These are phyloP conservation scores for Barnettozyma vustinii DNA, from an alignment of 805 yeast genomes.

Conservation along the genomic window DNA sequence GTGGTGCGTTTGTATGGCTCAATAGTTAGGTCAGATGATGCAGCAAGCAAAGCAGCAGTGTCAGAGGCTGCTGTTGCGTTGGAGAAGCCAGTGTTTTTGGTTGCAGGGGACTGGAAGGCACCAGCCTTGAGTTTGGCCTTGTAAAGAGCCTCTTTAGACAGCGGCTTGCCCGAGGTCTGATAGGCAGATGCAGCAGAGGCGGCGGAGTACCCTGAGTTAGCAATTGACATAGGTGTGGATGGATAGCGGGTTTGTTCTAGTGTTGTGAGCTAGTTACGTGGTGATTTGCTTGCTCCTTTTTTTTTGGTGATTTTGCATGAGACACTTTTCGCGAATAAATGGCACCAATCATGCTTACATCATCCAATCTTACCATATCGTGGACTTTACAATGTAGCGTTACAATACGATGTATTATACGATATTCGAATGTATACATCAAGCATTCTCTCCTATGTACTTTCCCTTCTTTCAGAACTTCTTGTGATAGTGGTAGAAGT, in stretches of 20 bases:
- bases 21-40: conserved; percentile 57
- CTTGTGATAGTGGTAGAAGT: conserved; percentile 16
- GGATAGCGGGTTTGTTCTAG: neutral
- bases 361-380: no score
- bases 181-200: conserved; percentile 39
- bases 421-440: neutral
- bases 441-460: neutral
- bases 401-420: no score
- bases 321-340: neutral
- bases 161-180: conserved; percentile 64
- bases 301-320: neutral
- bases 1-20: conserved; percentile 57
- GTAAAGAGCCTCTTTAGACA: conserved; percentile 70
- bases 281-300: neutral
- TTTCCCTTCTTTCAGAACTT: conserved; percentile 11
- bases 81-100: conserved; percentile 51
- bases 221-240: conserved; percentile 16
- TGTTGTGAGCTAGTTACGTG: neutral
- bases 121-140: conserved; percentile 71
- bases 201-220: conserved; percentile 17
- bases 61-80: conserved; percentile 54
- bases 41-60: conserved; percentile 73
- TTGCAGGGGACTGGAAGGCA: conserved; percentile 47
- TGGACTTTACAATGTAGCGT: no score
- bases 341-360: neutral